Conservation (phyloP, 257 asterid genomes). For the Solanum sitiens region DNA sequence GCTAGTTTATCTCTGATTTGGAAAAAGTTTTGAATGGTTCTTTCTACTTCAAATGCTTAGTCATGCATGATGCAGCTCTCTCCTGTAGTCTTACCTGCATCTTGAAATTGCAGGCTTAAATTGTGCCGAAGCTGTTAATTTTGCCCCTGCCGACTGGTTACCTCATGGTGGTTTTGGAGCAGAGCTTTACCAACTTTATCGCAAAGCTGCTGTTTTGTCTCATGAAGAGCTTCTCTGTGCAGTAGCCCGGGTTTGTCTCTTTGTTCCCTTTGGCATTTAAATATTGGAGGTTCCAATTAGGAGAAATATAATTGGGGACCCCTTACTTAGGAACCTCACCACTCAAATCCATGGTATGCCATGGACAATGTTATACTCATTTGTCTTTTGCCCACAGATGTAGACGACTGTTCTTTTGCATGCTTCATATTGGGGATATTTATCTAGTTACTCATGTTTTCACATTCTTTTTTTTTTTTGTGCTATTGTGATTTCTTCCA, state of each 20-base stretch:
- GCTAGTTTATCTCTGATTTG: slow-evolving; percentile 3
- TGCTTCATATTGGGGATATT: background rate
- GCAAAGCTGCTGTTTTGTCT: slow-evolving; percentile 79
- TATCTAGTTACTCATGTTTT: background rate
- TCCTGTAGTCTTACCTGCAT: slow-evolving; percentile 5
- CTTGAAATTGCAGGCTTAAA: slow-evolving; percentile 59
- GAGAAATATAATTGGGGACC: background rate
- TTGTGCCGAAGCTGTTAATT: slow-evolving; percentile 99
- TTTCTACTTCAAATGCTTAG: background rate
- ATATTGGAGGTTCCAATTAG: background rate
- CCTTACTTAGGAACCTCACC: background rate
- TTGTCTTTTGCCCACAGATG: background rate
- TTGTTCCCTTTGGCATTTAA: slow-evolving; percentile 2
- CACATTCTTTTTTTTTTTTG: background rate
- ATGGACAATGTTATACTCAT: background rate
- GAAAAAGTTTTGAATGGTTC: background rate
- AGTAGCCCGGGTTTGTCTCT: slow-evolving; percentile 56
- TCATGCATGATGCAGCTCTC: background rate
- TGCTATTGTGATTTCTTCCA: background rate
- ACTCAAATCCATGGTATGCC: background rate
- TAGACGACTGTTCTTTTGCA: background rate
- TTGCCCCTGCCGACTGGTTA: slow-evolving; percentile 98
- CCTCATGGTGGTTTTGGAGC: slow-evolving; percentile 98
- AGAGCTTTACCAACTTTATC: slow-evolving; percentile 78
- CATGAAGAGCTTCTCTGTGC: slow-evolving; percentile 93